These are phyloP conservation scores for Sclerotinia nivalis DNA, from an alignment of 2,329 filamentous ascomycete species.

Conservation along the genomic window DNA sequence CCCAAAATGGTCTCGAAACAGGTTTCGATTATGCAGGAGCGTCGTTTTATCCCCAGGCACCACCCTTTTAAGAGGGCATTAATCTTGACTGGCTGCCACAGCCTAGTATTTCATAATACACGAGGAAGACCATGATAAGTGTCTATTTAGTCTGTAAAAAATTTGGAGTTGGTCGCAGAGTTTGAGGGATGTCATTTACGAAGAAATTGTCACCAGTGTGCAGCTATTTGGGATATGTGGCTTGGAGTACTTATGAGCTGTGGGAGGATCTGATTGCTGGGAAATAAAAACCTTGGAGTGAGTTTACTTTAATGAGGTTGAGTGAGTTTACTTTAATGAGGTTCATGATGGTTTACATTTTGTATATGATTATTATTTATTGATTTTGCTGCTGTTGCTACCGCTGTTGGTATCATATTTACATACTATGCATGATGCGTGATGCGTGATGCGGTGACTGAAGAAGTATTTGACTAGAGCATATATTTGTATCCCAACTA, in stretches of 20 bases:
- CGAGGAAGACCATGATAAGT: neutral
- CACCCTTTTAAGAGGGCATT: neutral
- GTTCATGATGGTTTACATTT: neutral
- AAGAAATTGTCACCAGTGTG: neutral
- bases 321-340: neutral
- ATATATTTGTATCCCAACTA: too few relatives aligned
- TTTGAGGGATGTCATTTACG: neutral
- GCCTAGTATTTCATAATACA: neutral
- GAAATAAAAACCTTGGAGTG: neutral
- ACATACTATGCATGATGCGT: too few relatives aligned
- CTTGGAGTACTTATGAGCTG: neutral
- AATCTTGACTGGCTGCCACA: neutral
- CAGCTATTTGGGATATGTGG: neutral
- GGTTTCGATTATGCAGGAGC: slow-evolving; percentile 20
- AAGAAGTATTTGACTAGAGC: too few relatives aligned
- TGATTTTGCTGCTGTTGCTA: too few relatives aligned
- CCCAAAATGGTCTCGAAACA: slow-evolving; percentile 16
- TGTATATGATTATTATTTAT: too few relatives aligned
- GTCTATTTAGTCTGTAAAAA: neutral
- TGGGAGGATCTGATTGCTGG: neutral
- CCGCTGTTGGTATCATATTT: too few relatives aligned
- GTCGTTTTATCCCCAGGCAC: slow-evolving; percentile 16
- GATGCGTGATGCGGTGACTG: too few relatives aligned
- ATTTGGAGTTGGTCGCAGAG: neutral
- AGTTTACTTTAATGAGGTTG: neutral